Evolutionary conservation across 148 eudicot genomes (phyloP).

Genomic region (Dysphania ambrosioides): DNA sequence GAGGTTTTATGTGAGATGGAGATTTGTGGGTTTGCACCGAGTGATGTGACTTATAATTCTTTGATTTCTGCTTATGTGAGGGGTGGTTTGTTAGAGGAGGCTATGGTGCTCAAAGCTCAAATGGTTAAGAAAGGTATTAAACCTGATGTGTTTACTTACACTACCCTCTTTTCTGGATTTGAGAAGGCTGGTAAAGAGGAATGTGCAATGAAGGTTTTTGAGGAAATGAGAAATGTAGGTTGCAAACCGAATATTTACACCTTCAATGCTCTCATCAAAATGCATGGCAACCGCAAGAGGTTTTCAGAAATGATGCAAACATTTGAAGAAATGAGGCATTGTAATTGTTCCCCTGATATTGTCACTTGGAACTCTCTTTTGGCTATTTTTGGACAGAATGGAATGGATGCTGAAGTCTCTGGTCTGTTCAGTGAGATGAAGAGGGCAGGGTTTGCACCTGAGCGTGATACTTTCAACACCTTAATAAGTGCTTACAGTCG

Average conservation of each 20-base stretch:
- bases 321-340: slow-evolving; percentile 71
- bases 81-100: slow-evolving; percentile 70
- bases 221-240: slow-evolving; percentile 73
- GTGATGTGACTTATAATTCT: slow-evolving; percentile 77
- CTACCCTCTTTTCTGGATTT: slow-evolving; percentile 82
- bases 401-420: slow-evolving; percentile 72
- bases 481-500: slow-evolving; percentile 84
- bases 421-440: slow-evolving; percentile 81
- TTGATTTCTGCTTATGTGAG: slow-evolving; percentile 77
- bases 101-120: slow-evolving; percentile 59
- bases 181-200: slow-evolving; percentile 92
- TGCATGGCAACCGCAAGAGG: slow-evolving; percentile 75
- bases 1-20: slow-evolving; percentile 76
- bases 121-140: slow-evolving; percentile 73
- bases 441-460: slow-evolving; percentile 75
- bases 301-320: slow-evolving; percentile 80
- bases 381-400: slow-evolving; percentile 83
- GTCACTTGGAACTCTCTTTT: slow-evolving; percentile 91
- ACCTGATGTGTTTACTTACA: slow-evolving; percentile 85
- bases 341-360: slow-evolving; percentile 68
- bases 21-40: slow-evolving; percentile 53
- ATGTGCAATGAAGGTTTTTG: slow-evolving; percentile 71
- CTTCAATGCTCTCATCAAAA: slow-evolving; percentile 80
- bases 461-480: slow-evolving; percentile 88
- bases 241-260: slow-evolving; percentile 84